phyloP scores from a whole-genome alignment of 2,329 filamentous ascomycete genomes.

The Ascochyta lentis region DNA sequence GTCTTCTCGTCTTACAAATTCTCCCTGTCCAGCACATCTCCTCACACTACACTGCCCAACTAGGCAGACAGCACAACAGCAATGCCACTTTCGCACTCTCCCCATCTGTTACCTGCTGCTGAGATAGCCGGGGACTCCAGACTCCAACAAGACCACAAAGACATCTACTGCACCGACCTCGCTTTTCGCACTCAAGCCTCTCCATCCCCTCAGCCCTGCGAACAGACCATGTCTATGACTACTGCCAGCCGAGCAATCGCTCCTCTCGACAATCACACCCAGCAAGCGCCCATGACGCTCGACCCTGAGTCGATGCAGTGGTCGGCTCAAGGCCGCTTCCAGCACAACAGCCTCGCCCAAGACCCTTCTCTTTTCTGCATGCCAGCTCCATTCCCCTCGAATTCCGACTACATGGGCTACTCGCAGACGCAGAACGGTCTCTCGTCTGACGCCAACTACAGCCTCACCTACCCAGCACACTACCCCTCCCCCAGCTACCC shows the following conservation, averaged over 20 bases:
- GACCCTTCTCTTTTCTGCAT: conserved; percentile 21
- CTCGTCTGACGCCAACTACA: conserved; percentile 33
- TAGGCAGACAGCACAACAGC: conserved; percentile 33
- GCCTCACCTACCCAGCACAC: conserved; percentile 25
- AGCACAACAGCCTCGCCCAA: conserved; percentile 19
- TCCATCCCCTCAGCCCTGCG: conserved; percentile 17
- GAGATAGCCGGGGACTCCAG: conserved; percentile 29
- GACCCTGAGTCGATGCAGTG: conserved; percentile 31
- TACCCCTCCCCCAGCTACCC: conserved; percentile 29
- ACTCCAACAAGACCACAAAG: conserved; percentile 24
- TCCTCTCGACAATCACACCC: conserved; percentile 7
- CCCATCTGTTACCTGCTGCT: conserved; percentile 29
- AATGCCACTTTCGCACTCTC: conserved; percentile 42
- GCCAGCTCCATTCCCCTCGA: conserved; percentile 16
- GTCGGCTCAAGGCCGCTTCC: conserved; percentile 23
- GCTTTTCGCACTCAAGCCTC: conserved; percentile 24
- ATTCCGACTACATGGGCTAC: conserved; percentile 19
- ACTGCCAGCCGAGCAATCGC: conserved; percentile 21
- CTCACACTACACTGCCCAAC: conserved; percentile 16
- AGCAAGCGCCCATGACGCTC: conserved; percentile 22
- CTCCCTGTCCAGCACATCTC: conserved; percentile 36
- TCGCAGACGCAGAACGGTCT: conserved; percentile 23
- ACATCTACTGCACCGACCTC: conserved; percentile 25
- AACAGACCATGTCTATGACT: conserved; percentile 21
- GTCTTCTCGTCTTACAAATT: conserved; percentile 37